These are phyloP conservation scores for Inonotus obliquus DNA, from an alignment of 1,284 basidiomycete genomes.

Conservation along the genomic window DNA sequence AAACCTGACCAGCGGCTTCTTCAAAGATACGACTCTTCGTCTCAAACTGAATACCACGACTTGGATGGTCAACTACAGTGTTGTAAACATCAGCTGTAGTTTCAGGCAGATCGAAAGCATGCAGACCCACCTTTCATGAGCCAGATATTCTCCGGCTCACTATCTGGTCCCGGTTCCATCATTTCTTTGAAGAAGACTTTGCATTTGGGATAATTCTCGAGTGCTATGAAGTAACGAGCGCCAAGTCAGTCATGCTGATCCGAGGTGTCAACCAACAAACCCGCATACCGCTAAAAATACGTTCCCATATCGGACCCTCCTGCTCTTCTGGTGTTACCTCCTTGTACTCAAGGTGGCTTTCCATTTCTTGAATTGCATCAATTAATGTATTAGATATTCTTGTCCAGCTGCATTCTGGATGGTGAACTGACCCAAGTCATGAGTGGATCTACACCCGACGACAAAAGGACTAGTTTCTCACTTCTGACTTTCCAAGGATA, in stretches of 20 bases:
- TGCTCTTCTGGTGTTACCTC: background rate
- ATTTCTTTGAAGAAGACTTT: background rate
- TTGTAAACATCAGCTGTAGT: background rate
- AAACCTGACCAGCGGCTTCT: constrained; percentile 5
- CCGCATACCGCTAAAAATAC: background rate
- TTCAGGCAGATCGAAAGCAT: background rate
- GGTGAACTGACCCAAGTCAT: background rate
- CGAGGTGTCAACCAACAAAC: background rate
- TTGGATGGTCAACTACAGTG: background rate
- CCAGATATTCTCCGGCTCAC: constrained; percentile 2
- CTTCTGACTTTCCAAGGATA: constrained; percentile 9
- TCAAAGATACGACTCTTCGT: constrained; percentile 4
- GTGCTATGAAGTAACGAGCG: background rate
- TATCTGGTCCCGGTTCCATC: background rate
- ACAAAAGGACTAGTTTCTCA: background rate
- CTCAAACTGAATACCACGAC: constrained; percentile 3
- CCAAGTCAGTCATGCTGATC: background rate
- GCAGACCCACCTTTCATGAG: background rate
- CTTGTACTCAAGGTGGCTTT: background rate
- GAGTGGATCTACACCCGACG: background rate
- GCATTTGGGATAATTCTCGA: background rate
- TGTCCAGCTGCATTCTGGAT: background rate
- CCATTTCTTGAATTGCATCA: constrained; percentile 4
- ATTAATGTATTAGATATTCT: background rate
- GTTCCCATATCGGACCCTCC: background rate